Evolutionary conservation across 345 rosid genomes (phyloP).

Genomic region (Lepidium aucheri): DNA sequence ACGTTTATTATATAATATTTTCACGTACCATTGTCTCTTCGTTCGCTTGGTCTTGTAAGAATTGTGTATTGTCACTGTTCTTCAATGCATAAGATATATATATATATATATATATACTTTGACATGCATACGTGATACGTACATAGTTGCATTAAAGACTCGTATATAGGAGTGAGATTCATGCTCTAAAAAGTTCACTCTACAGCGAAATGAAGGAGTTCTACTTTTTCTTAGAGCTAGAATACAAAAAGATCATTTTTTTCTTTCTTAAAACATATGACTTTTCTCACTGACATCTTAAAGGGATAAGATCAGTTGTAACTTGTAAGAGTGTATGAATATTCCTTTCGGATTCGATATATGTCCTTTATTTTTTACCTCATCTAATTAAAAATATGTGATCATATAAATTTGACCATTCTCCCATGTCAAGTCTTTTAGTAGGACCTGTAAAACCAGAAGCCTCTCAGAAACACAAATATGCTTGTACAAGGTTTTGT

Average conservation of each 20-base stretch:
- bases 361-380: too few species aligned
- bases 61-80: neutral
- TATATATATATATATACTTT: neutral
- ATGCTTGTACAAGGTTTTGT: too few species aligned
- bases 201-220: neutral
- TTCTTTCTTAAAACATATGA: neutral
- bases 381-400: too few species aligned
- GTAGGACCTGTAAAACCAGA: too few species aligned
- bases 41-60: neutral
- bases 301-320: neutral
- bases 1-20: neutral
- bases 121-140: neutral
- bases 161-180: conserved; percentile 4
- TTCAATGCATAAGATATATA: neutral
- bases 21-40: neutral
- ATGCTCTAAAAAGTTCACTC: conserved; percentile 2
- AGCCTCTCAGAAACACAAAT: too few species aligned
- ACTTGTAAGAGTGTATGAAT: neutral
- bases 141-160: neutral
- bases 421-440: neutral
- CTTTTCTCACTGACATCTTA: neutral
- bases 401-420: neutral
- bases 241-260: neutral
- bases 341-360: too few species aligned
- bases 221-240: conserved; percentile 2